Conservation (phyloP, 192 early-diverging fungal genomes). For the Rhizophlyctis rosea region DNA sequence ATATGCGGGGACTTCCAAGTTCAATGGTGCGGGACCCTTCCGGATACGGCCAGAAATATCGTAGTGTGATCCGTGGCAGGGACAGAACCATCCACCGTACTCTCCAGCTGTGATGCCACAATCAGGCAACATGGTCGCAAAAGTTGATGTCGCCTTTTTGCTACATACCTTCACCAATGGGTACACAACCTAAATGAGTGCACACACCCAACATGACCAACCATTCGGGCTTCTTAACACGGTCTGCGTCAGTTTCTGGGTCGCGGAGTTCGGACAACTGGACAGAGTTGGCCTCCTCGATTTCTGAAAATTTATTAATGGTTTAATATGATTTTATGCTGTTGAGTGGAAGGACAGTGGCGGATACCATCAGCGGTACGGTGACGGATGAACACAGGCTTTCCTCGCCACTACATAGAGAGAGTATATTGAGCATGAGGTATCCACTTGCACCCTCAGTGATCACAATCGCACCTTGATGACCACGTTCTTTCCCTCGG, state of each 20-base stretch:
- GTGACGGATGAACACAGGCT: conserved; percentile 97
- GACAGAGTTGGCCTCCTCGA: conserved; percentile 84
- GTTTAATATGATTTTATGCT: too few species aligned
- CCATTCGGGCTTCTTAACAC: conserved; percentile 91
- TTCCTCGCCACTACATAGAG: conserved; percentile 82
- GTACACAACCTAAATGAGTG: conserved; percentile 93
- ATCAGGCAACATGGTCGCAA: not conserved
- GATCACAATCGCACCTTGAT: conserved; percentile 60
- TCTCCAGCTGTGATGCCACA: conserved; percentile 72
- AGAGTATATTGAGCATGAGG: not conserved
- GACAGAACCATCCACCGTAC: conserved; percentile 99
- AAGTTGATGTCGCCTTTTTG: not conserved
- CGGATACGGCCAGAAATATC: conserved; percentile 98
- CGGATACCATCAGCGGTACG: conserved; percentile 70
- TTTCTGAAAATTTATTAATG: conserved; percentile 76
- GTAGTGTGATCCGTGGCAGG: conserved; percentile 99
- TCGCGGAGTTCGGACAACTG: conserved; percentile 80
- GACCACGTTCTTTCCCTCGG: conserved; percentile 94
- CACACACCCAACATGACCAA: conserved; percentile 91
- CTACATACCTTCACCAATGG: conserved; percentile 79
- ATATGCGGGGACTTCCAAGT: conserved; percentile 91
- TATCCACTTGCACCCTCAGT: not conserved
- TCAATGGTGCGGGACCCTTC: conserved; percentile 97
- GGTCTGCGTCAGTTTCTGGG: conserved; percentile 87
- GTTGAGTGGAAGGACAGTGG: too few species aligned